A percentile compares a stretch with the other conserved stretches of the same genome.
phyloP scores from a whole-genome alignment of 805 yeast species.

The Ogataea allantospora region DNA sequence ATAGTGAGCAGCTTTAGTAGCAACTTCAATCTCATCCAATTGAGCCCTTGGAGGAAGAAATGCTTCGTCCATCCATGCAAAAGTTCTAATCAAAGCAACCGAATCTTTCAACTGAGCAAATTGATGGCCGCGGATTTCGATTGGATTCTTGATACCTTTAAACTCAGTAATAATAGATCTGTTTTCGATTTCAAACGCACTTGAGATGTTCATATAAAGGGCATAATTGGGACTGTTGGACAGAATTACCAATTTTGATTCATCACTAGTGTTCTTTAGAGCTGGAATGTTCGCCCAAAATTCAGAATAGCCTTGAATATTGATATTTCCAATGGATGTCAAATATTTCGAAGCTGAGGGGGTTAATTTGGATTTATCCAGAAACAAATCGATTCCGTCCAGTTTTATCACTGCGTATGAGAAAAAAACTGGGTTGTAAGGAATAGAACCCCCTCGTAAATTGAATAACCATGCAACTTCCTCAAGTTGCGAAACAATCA shows the following conservation, averaged over 20 bases:
- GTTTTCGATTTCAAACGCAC: slow-evolving; percentile 19
- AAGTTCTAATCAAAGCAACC: slow-evolving; percentile 65
- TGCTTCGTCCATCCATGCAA: slow-evolving; percentile 80
- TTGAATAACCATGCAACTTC: slow-evolving; percentile 55
- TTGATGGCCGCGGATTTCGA: slow-evolving; percentile 70
- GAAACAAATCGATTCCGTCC: slow-evolving; percentile 38
- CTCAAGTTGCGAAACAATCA: slow-evolving; percentile 51
- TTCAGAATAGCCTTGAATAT: slow-evolving; percentile 49
- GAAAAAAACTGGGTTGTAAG: slow-evolving; percentile 84
- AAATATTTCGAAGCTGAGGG: slow-evolving; percentile 21
- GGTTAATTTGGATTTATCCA: slow-evolving; percentile 41
- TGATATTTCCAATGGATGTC: slow-evolving; percentile 27
- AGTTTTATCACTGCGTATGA: slow-evolving; percentile 53
- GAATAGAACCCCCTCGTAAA: slow-evolving; percentile 64
- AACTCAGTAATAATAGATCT: slow-evolving; percentile 47
- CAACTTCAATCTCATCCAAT: slow-evolving; percentile 60
- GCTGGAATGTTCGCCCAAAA: slow-evolving; percentile 57
- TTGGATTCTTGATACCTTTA: slow-evolving; percentile 73
- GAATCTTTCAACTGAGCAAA: slow-evolving; percentile 85
- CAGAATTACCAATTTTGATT: slow-evolving; percentile 16
- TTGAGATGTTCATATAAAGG: slow-evolving; percentile 26
- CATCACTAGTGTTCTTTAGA: slow-evolving; percentile 10
- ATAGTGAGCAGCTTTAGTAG: slow-evolving; percentile 48
- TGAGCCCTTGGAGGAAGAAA: slow-evolving; percentile 29
- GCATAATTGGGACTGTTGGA: slow-evolving; percentile 32